Evolutionary conservation across 345 rosid genomes (phyloP).

Genomic region (Linum trigynum): DNA sequence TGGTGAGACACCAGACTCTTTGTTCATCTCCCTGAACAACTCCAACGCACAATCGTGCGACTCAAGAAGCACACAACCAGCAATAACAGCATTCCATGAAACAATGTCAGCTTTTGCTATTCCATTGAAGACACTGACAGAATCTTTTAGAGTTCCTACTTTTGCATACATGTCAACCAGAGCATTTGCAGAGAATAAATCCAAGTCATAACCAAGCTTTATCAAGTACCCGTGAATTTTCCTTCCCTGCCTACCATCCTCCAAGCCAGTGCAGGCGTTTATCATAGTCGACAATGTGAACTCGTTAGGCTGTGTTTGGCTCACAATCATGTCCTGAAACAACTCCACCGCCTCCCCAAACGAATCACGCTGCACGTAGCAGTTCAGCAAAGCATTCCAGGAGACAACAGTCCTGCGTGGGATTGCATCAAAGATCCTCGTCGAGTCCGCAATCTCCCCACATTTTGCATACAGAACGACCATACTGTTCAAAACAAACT

Average conservation of each 20-base stretch:
- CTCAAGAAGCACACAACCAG: constrained; percentile 47
- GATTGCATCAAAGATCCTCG: constrained; percentile 39
- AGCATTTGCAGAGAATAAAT: constrained; percentile 46
- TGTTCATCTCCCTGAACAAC: constrained; percentile 33
- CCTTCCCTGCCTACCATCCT: constrained; percentile 35
- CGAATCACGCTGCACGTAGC: constrained; percentile 40
- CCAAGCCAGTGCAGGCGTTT: constrained; percentile 45
- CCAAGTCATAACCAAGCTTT: constrained; percentile 41
- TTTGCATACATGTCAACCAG: constrained; percentile 69
- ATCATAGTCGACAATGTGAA: constrained; percentile 50
- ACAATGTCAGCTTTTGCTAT: constrained; percentile 46
- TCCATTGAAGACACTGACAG: constrained; percentile 31
- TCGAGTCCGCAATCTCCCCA: constrained; percentile 36
- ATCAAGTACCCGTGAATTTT: constrained; percentile 38
- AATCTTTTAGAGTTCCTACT: constrained; percentile 34
- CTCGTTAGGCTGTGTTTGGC: constrained; percentile 47
- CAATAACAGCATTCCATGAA: constrained; percentile 60
- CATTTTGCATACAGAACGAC: constrained; percentile 53
- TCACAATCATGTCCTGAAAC: constrained; percentile 38
- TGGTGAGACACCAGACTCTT: constrained; percentile 25
- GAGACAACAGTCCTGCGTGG: constrained; percentile 42
- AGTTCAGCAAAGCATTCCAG: constrained; percentile 50
- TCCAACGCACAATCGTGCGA: constrained; percentile 27
- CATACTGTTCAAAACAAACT: constrained; percentile 50
- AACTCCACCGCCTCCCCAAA: constrained; percentile 32